Base-by-base conservation (phyloP, 2,329 filamentous ascomycete genomes). In the Hypoxylon sp. region DNA sequence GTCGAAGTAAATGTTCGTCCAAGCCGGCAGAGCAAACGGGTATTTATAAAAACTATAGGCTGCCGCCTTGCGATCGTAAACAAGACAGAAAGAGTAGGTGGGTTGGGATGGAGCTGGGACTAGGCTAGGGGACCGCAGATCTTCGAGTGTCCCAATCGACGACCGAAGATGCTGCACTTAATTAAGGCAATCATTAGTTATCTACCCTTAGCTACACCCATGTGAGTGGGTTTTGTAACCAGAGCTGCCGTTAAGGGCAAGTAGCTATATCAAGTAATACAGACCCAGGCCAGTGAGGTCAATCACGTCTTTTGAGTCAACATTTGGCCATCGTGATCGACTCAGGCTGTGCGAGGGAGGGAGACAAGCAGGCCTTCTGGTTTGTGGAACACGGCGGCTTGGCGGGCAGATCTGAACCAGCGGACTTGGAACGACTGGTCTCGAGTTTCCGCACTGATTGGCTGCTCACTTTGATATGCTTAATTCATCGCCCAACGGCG, bases 331-430 rank as follows among this genome's bases (percentile, higher is more conserved):
- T 64, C 50, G 19, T 60, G 68, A 66, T 70, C 68, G 58, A 56
- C 68, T 47, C 27, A 65, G 68, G 62, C 35, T 64, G 65, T 64
- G 62, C 50, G 62, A 70, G 54, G 55, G 63, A 53, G 44, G 48
- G 68, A 64, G 62, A 55, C 54, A 39, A 62, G 65, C 51, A 68
- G 52, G 54, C 52, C 62, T 37, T 64, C 55, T 68, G 62, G 68
- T 60, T 65, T 66, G 65, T 65, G 65, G 65, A 42, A 70, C 55
- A 29, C 65, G 58, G 51, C 27, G 61, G 35, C 68, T 70, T 70
- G 65, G 68, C 68, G 52, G 50, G 68, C 55, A 68, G 61, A 70
- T 70, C 68, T 60, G 29, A 62, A 65, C 62, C 61, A 51, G 56
- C 54, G 44, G 42, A 63, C 59, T 66, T 65, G 52, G 62, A 57